These are phyloP conservation scores for Aphanomyces euteiches DNA, from an alignment of 352 stramenopile genomes.

Conservation along the genomic window DNA sequence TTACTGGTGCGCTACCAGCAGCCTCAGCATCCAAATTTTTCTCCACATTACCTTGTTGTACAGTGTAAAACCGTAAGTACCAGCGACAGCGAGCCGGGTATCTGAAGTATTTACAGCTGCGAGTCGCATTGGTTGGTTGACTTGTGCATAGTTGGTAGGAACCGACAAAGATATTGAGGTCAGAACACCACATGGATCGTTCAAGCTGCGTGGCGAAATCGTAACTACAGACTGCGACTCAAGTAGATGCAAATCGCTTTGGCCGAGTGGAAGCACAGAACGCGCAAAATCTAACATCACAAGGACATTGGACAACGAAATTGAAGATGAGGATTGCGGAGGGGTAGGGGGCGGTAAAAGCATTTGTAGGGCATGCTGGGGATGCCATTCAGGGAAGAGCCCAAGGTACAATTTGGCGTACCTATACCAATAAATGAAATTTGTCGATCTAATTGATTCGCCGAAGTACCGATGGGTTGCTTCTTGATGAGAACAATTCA, in stretches of 20 bases:
- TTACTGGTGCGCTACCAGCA: conserved; percentile 43
- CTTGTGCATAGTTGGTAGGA: conserved; percentile 18
- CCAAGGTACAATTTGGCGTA: conserved; percentile 79
- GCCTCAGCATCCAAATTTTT: neutral
- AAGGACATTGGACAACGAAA: neutral
- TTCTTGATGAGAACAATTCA: conserved; percentile 41
- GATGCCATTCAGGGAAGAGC: conserved; percentile 64
- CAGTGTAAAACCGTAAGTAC: conserved; percentile 68
- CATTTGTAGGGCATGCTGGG: conserved; percentile 9
- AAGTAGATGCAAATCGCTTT: conserved; percentile 23
- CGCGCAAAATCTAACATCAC: conserved; percentile 26
- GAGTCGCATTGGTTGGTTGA: conserved; percentile 41
- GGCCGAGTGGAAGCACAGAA: conserved; percentile 23
- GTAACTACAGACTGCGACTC: conserved; percentile 1
- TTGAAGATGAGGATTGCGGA: neutral
- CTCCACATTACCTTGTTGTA: conserved; percentile 42
- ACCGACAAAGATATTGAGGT: conserved; percentile 10
- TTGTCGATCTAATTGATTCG: neutral
- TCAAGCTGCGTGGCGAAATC: conserved; percentile 5
- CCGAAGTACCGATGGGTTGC: conserved; percentile 51
- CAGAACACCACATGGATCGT: conserved; percentile 28
- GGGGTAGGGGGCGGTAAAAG: neutral
- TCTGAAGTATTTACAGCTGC: conserved; percentile 52
- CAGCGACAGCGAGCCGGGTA: conserved; percentile 64
- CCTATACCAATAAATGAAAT: conserved; percentile 32